These are phyloP conservation scores for Syzygium malaccense DNA, from an alignment of 441 rosid genomes.

Conservation along the genomic window DNA sequence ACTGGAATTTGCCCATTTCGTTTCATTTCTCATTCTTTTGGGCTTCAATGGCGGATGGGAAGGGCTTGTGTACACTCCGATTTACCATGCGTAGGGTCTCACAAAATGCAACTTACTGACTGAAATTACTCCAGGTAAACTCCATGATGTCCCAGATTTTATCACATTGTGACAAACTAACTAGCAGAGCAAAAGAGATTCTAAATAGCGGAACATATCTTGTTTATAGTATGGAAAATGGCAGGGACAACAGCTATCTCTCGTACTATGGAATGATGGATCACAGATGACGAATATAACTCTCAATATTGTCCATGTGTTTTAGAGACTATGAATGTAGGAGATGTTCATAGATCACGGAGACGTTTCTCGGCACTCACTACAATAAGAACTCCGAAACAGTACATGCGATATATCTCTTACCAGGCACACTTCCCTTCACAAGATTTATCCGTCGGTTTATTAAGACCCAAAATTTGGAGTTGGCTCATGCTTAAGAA, in stretches of 20 bases:
- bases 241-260: neutral
- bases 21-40: too few relatives aligned
- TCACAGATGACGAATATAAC: neutral
- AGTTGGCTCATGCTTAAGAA: neutral
- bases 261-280: fast-evolving
- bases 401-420: constrained; percentile 53
- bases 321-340: constrained; percentile 47
- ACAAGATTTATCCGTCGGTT: neutral
- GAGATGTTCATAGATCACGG: constrained; percentile 36
- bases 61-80: too few relatives aligned
- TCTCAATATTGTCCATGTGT: neutral
- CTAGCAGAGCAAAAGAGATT: neutral
- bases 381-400: constrained; percentile 34
- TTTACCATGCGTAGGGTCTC: too few relatives aligned
- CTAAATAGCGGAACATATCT: neutral
- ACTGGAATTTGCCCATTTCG: too few relatives aligned
- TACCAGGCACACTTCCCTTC: constrained; percentile 50
- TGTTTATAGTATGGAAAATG: neutral
- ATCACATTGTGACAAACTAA: neutral
- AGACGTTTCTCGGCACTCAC: constrained; percentile 46
- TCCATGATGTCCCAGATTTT: neutral
- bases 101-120: too few relatives aligned
- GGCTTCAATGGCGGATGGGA: too few relatives aligned
- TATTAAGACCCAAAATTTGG: neutral
- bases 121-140: neutral